A percentile compares a stretch with the other conserved stretches of the same genome.
Evolutionary conservation across 2,329 filamentous ascomycete species (phyloP).

Genomic region (Gnomoniopsis smithogilvyi): DNA sequence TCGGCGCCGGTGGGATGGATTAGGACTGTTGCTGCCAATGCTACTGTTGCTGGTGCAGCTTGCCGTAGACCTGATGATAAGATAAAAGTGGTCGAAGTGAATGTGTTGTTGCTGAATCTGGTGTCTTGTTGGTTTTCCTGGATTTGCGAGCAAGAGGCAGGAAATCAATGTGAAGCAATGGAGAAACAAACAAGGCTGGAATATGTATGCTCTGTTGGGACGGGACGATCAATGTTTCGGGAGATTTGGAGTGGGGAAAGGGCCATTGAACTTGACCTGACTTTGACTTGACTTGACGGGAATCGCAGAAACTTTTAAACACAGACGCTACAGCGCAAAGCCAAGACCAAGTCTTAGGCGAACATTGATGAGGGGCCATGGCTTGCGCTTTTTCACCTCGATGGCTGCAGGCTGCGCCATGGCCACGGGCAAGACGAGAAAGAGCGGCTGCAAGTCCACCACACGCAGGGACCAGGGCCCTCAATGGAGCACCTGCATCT

Average conservation of each 20-base stretch:
- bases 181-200: not conserved
- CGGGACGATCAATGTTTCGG: slow-evolving; percentile 13
- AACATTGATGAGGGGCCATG: too few species aligned
- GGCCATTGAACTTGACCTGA: too few species aligned
- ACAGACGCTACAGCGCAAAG: not conserved
- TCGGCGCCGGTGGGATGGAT: slow-evolving; percentile 3
- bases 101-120: not conserved
- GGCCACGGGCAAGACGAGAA: not conserved
- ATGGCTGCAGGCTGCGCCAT: slow-evolving; percentile 2
- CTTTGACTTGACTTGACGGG: too few species aligned
- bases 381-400: not conserved
- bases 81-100: not conserved
- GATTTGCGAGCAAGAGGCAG: not conserved
- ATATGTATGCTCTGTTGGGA: not conserved
- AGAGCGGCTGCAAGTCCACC: not conserved
- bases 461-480: not conserved
- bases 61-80: not conserved
- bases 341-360: not conserved
- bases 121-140: too few species aligned
- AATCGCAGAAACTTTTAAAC: too few species aligned
- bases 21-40: not conserved
- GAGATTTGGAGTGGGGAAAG: not conserved
- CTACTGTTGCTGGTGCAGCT: not conserved
- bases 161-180: slow-evolving; percentile 7
- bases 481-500: not conserved